phyloP scores from a whole-genome alignment of 1,139 yeast species.

The Diutina scorzettiae region DNA sequence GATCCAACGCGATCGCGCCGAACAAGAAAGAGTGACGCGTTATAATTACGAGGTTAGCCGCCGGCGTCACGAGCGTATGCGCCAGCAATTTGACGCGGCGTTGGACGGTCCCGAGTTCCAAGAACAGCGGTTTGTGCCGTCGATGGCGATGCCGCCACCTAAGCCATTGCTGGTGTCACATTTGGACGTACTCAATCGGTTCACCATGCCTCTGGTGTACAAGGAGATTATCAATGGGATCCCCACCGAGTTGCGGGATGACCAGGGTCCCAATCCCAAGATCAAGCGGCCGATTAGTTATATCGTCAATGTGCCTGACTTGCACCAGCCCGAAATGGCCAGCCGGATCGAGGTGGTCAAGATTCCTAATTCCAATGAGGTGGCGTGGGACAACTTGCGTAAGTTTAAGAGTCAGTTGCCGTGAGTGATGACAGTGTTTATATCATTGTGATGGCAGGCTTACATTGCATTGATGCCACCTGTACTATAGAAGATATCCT shows the following conservation, averaged over 20 bases:
- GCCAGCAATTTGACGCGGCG: slow-evolving; percentile 1
- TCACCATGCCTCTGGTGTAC: slow-evolving; percentile 24
- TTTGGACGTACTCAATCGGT: slow-evolving; percentile 15
- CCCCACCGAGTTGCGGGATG: slow-evolving; percentile 24
- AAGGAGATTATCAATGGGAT: slow-evolving; percentile 21
- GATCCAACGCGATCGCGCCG: background rate
- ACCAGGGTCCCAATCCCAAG: slow-evolving; percentile 11
- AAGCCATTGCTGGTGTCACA: slow-evolving; percentile 8
- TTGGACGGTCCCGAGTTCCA: slow-evolving; percentile 6
- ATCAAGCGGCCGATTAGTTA: slow-evolving; percentile 28
- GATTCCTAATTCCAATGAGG: slow-evolving; percentile 33
- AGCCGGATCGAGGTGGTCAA: slow-evolving; percentile 30
- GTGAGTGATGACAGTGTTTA: background rate
- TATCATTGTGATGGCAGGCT: background rate
- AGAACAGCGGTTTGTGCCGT: slow-evolving; percentile 6
- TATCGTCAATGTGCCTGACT: slow-evolving; percentile 21
- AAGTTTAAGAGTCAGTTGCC: background rate
- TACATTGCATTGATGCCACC: too few species aligned
- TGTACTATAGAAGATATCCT: too few species aligned
- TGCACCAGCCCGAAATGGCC: slow-evolving; percentile 22
- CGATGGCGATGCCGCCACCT: slow-evolving; percentile 2
- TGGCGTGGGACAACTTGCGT: slow-evolving; percentile 31
- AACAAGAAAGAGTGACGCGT: background rate
- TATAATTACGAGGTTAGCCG: slow-evolving; percentile 3
- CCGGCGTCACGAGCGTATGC: slow-evolving; percentile 8